A percentile compares a stretch with the other conserved stretches of the same genome.
Evolutionary conservation across 129 eudicot genomes (phyloP).

Genomic region (Flaveria robusta): DNA sequence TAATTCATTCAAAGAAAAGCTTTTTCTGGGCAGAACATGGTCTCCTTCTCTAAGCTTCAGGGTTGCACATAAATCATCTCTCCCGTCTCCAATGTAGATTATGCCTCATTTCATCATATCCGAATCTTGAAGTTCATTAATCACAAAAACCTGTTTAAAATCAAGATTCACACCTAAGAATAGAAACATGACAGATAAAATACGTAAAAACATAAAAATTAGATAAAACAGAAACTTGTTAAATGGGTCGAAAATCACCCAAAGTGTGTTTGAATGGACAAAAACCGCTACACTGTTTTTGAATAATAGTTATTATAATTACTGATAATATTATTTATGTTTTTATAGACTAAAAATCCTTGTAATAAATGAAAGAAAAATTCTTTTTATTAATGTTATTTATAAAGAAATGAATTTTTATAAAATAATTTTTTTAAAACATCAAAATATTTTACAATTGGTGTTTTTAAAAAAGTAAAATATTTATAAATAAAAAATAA

Average conservation of each 20-base stretch:
- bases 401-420: too few species aligned
- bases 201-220: neutral
- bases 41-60: constrained; percentile 66
- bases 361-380: too few species aligned
- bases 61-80: constrained; percentile 75
- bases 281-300: too few species aligned
- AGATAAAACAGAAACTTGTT: neutral
- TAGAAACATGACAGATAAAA: neutral
- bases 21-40: constrained; percentile 72
- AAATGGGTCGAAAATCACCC: neutral
- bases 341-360: too few species aligned
- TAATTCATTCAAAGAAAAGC: constrained; percentile 46
- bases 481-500: too few species aligned
- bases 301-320: too few species aligned
- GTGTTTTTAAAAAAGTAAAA: too few species aligned
- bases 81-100: constrained; percentile 82
- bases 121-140: constrained; percentile 50
- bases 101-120: constrained; percentile 37
- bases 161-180: neutral
- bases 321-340: too few species aligned
- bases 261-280: too few species aligned
- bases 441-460: too few species aligned
- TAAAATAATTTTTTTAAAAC: too few species aligned
- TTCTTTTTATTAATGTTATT: too few species aligned
- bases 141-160: constrained; percentile 57